phyloP scores from a whole-genome alignment of 352 stramenopile species.

The Globisporangium viniferum region DNA sequence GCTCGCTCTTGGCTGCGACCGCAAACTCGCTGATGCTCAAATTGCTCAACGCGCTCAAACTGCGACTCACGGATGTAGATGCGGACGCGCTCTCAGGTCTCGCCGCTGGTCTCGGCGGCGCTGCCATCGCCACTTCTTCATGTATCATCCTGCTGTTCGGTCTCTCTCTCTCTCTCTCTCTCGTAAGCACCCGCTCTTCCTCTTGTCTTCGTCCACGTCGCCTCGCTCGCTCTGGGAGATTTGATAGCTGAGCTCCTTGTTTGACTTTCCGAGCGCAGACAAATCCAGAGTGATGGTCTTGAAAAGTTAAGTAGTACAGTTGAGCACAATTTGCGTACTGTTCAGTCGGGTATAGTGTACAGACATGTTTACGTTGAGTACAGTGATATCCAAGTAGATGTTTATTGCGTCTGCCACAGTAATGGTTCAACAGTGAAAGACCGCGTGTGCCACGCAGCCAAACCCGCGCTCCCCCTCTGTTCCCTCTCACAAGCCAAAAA shows the following conservation, averaged over 20 bases:
- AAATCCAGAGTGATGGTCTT: background rate
- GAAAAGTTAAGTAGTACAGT: background rate
- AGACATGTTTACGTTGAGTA: background rate
- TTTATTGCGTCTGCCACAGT: conserved; percentile 1
- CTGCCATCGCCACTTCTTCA: background rate
- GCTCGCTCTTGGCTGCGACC: background rate
- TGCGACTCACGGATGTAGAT: background rate
- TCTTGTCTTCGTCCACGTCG: background rate
- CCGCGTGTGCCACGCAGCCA: conserved; percentile 4
- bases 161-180: background rate
- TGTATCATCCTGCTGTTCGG: background rate
- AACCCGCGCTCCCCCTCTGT: background rate
- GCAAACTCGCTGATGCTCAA: conserved; percentile 8
- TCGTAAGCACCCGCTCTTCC: background rate
- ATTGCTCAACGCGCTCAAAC: background rate
- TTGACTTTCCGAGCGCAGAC: background rate
- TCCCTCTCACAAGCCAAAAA: conserved; percentile 9
- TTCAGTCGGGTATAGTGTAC: background rate
- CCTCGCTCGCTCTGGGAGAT: background rate
- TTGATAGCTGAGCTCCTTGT: background rate
- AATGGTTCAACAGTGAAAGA: background rate
- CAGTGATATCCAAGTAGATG: background rate
- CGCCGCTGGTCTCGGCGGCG: background rate
- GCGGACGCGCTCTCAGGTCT: background rate
- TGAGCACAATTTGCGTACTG: background rate